These are phyloP conservation scores for Turritis glabra DNA, from an alignment of 345 rosid species.

Conservation along the genomic window DNA sequence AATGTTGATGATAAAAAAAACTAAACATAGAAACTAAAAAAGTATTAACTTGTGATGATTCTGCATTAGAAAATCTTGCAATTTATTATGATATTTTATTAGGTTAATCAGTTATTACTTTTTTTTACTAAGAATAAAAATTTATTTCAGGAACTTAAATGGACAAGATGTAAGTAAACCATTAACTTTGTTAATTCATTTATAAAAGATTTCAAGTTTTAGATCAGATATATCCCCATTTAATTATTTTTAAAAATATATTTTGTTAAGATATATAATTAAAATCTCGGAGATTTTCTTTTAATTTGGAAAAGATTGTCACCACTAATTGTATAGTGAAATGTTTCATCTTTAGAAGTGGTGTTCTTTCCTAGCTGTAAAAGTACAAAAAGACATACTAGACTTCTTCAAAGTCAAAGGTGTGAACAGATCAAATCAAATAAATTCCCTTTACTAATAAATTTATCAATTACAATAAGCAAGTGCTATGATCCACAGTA, in stretches of 20 bases:
- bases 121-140: neutral
- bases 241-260: neutral
- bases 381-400: constrained; percentile 20
- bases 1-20: too few species aligned
- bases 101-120: neutral
- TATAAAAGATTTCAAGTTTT: neutral
- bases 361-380: neutral
- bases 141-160: neutral
- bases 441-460: neutral
- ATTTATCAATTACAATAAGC: neutral
- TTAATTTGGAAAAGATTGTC: neutral
- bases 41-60: neutral
- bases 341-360: neutral
- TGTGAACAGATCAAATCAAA: constrained; percentile 30
- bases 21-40: neutral
- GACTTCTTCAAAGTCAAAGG: constrained; percentile 37
- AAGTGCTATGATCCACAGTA: constrained; percentile 30
- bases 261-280: neutral
- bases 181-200: neutral
- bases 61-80: neutral
- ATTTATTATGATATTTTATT: neutral
- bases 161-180: neutral
- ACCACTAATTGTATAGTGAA: neutral
- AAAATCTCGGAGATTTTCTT: neutral
- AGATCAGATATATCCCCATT: neutral